Evolutionary conservation across 345 rosid species (phyloP), one percentile per base, ranked within the genome.

Genomic region (Pugionium cornutum): DNA sequence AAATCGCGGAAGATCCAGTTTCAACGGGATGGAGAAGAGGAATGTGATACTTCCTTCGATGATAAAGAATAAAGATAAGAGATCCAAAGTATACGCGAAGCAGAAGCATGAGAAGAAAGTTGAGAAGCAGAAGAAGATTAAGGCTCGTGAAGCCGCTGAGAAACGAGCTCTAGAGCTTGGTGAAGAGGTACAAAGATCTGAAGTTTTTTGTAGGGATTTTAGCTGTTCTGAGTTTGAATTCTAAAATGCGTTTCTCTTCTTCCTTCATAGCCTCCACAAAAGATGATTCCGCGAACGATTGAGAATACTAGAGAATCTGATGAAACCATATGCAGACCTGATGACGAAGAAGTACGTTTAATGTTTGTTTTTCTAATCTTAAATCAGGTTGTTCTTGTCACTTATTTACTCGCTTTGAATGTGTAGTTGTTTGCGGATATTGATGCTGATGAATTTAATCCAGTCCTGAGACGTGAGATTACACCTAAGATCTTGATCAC

Each of bases 11-110:
- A 66, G 39, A 42, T 34, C 27, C 11, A 54, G 27, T 53, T 58
- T 51, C 18, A 69, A 66, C 40, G 52, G 43, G 34, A 10, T 3
- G 42, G 68, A 63, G 79, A 78, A 78, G 57, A 74, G 78, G 77
- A 80, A 76, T 47, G 86, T 81, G 76, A 68, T 89, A 33, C 88
- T 87, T 9, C 98, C 97, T 1, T 18, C 18, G 18, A 18, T 18
- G 91, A 86, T 92, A 30, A 92, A 83, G 78, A 89, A 86, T 86
- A 92, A 92, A 75, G 96, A 87, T 62, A 89, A 88, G 87, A 86
- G 98, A 71, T 82, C 96, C 2, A 82, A 68, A 3, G 85, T 84
- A 0, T 89, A 89, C 66, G 83, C 96, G 3, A 87, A 92, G 74
- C 84, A 87, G 53, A 89, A 82, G 69, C 96, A 82, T 7, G 81